Conservation (phyloP, 1,139 yeast species). For the Sugiyamaella paludigena region DNA sequence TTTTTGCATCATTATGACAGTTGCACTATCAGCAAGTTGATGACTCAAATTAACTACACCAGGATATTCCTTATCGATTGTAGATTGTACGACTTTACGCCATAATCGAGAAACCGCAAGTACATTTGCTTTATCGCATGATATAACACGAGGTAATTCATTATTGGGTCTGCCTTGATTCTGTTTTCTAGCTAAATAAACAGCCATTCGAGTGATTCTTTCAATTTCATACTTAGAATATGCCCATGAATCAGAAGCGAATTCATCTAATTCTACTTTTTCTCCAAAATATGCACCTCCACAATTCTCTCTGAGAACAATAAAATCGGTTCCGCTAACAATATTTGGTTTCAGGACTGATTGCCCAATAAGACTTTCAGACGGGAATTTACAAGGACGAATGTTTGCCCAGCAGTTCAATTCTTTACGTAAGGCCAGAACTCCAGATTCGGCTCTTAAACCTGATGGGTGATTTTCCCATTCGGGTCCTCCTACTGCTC, state of each 20-base stretch:
- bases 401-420: conserved; percentile 78
- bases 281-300: conserved; percentile 90
- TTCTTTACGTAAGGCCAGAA: conserved; percentile 75
- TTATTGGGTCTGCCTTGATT: conserved; percentile 48
- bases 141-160: conserved; percentile 61
- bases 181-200: conserved; percentile 75
- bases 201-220: conserved; percentile 87
- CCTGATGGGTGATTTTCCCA: conserved; percentile 70
- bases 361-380: conserved; percentile 65
- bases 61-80: conserved; percentile 72
- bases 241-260: conserved; percentile 81
- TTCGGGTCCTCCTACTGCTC: conserved; percentile 95
- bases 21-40: conserved; percentile 85
- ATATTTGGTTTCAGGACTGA: conserved; percentile 73
- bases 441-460: conserved; percentile 77
- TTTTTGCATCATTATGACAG: conserved; percentile 77
- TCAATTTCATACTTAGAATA: conserved; percentile 76
- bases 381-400: conserved; percentile 80
- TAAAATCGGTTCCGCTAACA: conserved; percentile 74
- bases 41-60: conserved; percentile 61
- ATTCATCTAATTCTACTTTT: conserved; percentile 69
- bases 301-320: conserved; percentile 80
- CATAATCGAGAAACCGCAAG: conserved; percentile 82
- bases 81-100: conserved; percentile 77
- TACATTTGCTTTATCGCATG: conserved; percentile 84